These are phyloP conservation scores for Globisporangium spinosum DNA, from an alignment of 352 stramenopile genomes.

Conservation along the genomic window DNA sequence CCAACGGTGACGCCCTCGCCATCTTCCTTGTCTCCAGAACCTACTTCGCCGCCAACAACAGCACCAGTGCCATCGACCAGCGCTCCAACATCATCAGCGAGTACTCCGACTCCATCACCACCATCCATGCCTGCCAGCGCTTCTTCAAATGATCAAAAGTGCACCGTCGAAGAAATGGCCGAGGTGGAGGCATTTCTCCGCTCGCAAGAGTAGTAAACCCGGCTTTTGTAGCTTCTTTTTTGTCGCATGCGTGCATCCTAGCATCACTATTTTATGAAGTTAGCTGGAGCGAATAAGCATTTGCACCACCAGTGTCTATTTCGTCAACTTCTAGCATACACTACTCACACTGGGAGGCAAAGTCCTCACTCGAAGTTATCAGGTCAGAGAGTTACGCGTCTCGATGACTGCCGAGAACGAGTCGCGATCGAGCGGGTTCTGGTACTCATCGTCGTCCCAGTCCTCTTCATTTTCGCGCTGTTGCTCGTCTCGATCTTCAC, in stretches of 20 bases:
- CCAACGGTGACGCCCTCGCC: slow-evolving; percentile 1
- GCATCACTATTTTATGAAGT: slow-evolving; percentile 6
- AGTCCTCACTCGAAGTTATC: background rate
- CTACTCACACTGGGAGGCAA: background rate
- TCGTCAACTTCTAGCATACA: background rate
- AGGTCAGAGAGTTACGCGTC: slow-evolving; percentile 28
- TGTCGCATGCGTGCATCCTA: background rate
- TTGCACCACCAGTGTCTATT: background rate
- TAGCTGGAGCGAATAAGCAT: background rate
- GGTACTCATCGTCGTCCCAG: slow-evolving; percentile 19
- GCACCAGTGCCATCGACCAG: background rate
- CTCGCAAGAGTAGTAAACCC: slow-evolving; percentile 7
- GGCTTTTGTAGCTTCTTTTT: background rate
- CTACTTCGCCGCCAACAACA: background rate
- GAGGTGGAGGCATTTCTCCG: slow-evolving; percentile 20
- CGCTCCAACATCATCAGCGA: background rate
- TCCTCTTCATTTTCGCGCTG: slow-evolving; percentile 9
- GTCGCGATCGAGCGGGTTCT: slow-evolving; percentile 25
- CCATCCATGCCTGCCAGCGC: background rate
- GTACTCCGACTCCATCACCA: background rate
- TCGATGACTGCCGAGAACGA: slow-evolving; percentile 32
- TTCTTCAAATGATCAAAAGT: slow-evolving; percentile 13
- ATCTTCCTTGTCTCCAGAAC: background rate
- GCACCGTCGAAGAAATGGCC: slow-evolving; percentile 19
- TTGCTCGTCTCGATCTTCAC: slow-evolving; percentile 12